Percentiles rank a stretch among this genome's conserved stretches.
Evolutionary conservation across 352 stramenopile genomes (phyloP).

Genomic region (Thraustotheca clavata): DNA sequence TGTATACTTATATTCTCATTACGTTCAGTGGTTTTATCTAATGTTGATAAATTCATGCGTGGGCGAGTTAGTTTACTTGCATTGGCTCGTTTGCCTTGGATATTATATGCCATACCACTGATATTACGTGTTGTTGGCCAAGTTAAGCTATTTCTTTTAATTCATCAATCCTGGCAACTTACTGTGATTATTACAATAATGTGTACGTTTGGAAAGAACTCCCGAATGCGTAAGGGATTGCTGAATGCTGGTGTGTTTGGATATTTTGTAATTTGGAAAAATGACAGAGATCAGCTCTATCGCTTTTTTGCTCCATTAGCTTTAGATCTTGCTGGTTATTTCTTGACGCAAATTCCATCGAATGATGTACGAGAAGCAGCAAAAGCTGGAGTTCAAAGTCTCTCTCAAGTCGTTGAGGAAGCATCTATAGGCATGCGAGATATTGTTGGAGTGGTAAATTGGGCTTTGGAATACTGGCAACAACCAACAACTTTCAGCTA

Average conservation of each 20-base stretch:
- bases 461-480: constrained; percentile 74
- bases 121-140: not conserved
- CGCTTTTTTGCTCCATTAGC: not conserved
- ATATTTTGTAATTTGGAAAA: not conserved
- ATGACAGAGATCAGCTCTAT: not conserved
- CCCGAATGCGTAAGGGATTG: not conserved
- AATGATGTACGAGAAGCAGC: not conserved
- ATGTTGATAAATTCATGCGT: no score
- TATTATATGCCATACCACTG: not conserved
- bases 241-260: not conserved
- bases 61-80: not conserved
- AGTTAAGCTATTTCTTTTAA: not conserved
- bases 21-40: no score
- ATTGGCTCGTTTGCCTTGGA: not conserved
- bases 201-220: not conserved
- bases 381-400: not conserved
- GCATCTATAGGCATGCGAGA: not conserved
- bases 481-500: constrained; percentile 71
- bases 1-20: no score
- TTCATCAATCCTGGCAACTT: not conserved
- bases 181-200: not conserved
- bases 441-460: constrained; percentile 43
- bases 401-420: not conserved
- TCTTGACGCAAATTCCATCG: not conserved
- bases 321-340: not conserved